Conservation (phyloP, 1,284 basidiomycete genomes). For the Bjerkandera adusta region DNA sequence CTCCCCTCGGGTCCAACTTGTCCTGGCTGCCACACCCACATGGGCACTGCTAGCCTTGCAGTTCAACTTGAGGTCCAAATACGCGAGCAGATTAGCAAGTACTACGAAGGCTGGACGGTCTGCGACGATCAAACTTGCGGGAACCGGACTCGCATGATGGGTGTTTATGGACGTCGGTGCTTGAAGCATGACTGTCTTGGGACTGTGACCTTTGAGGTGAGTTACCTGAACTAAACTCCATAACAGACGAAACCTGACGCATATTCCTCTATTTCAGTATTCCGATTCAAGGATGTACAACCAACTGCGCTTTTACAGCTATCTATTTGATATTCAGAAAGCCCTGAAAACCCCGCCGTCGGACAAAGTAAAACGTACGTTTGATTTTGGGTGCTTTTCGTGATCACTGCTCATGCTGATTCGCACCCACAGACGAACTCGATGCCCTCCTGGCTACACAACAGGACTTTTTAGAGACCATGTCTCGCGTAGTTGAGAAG, state of each 20-base stretch:
- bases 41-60: slow-evolving; percentile 65
- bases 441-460: slow-evolving; percentile 50
- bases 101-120: slow-evolving; percentile 88
- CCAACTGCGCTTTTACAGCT: slow-evolving; percentile 81
- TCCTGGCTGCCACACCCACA: slow-evolving; percentile 56
- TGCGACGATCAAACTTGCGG: slow-evolving; percentile 89
- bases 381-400: too few species aligned
- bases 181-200: slow-evolving; percentile 69
- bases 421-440: slow-evolving; percentile 58
- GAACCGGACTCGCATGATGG: slow-evolving; percentile 85
- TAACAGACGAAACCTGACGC: slow-evolving; percentile 1
- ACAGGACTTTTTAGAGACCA: slow-evolving; percentile 43
- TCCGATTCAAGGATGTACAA: slow-evolving; percentile 82
- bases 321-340: slow-evolving; percentile 75
- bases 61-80: slow-evolving; percentile 88
- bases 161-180: slow-evolving; percentile 87
- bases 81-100: slow-evolving; percentile 71
- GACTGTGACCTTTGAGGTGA: slow-evolving; percentile 71
- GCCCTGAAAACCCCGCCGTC: slow-evolving; percentile 50
- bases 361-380: not conserved
- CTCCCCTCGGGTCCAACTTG: slow-evolving; percentile 50
- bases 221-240: not conserved
- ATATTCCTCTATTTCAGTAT: slow-evolving; percentile 58
- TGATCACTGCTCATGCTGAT: too few species aligned
- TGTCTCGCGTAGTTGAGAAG: slow-evolving; percentile 64